Base-by-base conservation (phyloP, 1,139 yeast species). In the Zygosaccharomyces sapae region DNA sequence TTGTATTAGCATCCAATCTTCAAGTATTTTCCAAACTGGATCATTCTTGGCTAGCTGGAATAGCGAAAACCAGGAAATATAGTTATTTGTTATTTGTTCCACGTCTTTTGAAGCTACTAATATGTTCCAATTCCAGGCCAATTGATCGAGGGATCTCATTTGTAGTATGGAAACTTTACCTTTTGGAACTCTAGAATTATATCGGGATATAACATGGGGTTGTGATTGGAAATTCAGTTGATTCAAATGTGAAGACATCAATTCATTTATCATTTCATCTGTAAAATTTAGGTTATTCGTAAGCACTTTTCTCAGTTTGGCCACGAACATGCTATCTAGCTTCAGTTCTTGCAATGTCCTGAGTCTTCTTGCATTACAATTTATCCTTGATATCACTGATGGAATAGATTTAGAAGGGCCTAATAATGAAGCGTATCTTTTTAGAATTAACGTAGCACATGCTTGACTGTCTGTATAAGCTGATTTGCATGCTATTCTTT, bases 391-490 rank as follows among this genome's bases (percentile, higher is more conserved):
- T 8, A 61, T 51, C 1, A 53, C 24, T 4, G 50, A 45, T n/a
- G 41, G 38, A 12, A 57, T 55, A 2, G 35, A 34, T 3, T 43
- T 41, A 4, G 56, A 57, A 29, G 40, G 44, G 8, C 56, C 56
- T 12, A 53, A n/a, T 1, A 57, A 30, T 2, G 47, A 44, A 10
- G 48, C 43, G 41, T 47, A 60, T 39, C 52, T 53, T 41, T 49
- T 50, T 29, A 62, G 46, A 1, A 63, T 45, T 35, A 57, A 45
- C n/a, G 58, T 50, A 6, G 64, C 51, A 45, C 50, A 40, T 13
- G 54, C 51, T 40, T 44, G 48, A 24, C 59, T 52, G 38, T 59
- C 52, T 19, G 44, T 37, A 47, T 62, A 61, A 9, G 59, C 61
- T 8, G 56, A 46, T n/a, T 56, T 58, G 3, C 46, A 35, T 2